phyloP scores from a whole-genome alignment of 2,329 filamentous ascomycete genomes.

The Apiospora aurea region DNA sequence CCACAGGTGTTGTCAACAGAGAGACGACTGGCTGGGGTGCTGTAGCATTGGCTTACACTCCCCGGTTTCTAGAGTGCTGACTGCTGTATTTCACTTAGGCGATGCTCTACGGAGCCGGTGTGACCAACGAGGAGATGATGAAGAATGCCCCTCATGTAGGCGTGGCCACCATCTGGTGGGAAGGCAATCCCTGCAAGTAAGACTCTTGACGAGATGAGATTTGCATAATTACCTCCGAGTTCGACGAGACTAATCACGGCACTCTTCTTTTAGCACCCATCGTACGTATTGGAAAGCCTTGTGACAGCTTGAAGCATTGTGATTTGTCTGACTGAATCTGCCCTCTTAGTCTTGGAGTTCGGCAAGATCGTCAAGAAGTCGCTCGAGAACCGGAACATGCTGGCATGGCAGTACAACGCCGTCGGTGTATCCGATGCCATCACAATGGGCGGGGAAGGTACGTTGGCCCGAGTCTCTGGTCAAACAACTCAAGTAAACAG shows the following conservation, averaged over 20 bases:
- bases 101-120: slow-evolving; percentile 93
- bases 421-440: slow-evolving; percentile 90
- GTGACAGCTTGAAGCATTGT: too few relatives aligned
- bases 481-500: not conserved
- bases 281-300: slow-evolving; percentile 32
- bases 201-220: slow-evolving; percentile 36
- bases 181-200: slow-evolving; percentile 95
- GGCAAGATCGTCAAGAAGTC: slow-evolving; percentile 87
- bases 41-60: not conserved
- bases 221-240: not conserved
- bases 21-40: not conserved
- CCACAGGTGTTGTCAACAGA: not conserved
- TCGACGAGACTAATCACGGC: not conserved
- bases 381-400: slow-evolving; percentile 82
- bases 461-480: not conserved
- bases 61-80: not conserved
- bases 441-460: slow-evolving; percentile 93
- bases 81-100: slow-evolving; percentile 59
- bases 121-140: slow-evolving; percentile 84
- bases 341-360: slow-evolving; percentile 74
- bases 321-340: slow-evolving; percentile 43
- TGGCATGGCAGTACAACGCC: slow-evolving; percentile 95
- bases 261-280: slow-evolving; percentile 36
- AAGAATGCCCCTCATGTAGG: slow-evolving; percentile 91
- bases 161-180: slow-evolving; percentile 94